Evolutionary conservation across 345 rosid genomes (phyloP), one percentile per base, ranked within the genome.

Genomic region (Boechera divaricarpa): DNA sequence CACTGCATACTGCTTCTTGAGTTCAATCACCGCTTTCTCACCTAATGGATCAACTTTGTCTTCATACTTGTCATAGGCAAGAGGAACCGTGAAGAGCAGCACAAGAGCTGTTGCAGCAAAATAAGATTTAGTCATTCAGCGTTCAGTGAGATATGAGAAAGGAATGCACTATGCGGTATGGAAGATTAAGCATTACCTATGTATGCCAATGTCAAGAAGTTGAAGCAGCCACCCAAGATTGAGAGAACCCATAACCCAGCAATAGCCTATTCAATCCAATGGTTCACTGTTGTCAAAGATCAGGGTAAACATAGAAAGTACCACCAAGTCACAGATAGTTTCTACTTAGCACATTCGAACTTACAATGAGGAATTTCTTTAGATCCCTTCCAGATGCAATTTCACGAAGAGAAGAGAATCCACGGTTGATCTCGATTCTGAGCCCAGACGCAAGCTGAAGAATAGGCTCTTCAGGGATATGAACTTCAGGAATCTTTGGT

Each of bases 311-410:
- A 51, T 1, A 67, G 29, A 35, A 53, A 67, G 16, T 2, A 16
- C 16, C 16, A 72, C 48, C 5, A 60, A 68, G 67, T 64, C 38
- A 75, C 4, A 72, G 26, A 41, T 1, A 10, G 31, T 6, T 66
- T 39, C 3, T 49, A 42, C 49, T 21, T 0, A 2, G 4, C 7
- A 59, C 2, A 11, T 2, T 2, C 42, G 51, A 31, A 82, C 94
- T 73, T 87, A 95, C 99, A 41, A 78, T 48, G 29, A 95, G 90
- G 79, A 96, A 96, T 85, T 91, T 92, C 96, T 90, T 93, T 74
- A 96, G 86, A 69, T 96, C 98, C 79, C 87, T 90, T 78, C 98
- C 99, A 7, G 98, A 88, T 58, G 99, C 99, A 63, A 93, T 89
- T 38, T 87, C 98, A 68, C 97, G 83, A 62, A 96, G 84, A 42